Evolutionary conservation across 768 basidiomycete species (phyloP).

Genomic region (Rhodocollybia butyracea): DNA sequence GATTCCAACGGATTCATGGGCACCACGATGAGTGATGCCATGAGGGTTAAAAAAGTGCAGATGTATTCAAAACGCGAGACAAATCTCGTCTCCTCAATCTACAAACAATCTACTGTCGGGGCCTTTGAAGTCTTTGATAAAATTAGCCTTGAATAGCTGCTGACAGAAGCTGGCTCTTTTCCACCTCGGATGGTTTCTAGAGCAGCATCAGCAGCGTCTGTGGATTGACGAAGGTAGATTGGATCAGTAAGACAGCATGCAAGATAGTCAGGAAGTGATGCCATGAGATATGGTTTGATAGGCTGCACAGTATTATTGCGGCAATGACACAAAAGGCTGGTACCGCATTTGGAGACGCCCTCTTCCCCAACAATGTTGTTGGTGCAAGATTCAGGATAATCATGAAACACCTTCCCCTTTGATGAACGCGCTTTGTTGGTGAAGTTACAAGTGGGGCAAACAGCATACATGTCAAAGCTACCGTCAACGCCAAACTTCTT

Average conservation of each 20-base stretch:
- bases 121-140: conserved; percentile 24
- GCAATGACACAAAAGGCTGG: neutral
- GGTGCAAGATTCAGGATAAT: conserved; percentile 10
- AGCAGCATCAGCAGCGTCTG: conserved; percentile 10
- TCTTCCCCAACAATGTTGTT: conserved; percentile 1
- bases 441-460: neutral
- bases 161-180: conserved; percentile 7
- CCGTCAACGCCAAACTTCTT: neutral
- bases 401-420: neutral
- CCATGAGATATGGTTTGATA: conserved; percentile 15
- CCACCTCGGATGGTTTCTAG: conserved; percentile 2
- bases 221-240: conserved; percentile 13
- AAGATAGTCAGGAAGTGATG: conserved; percentile 20
- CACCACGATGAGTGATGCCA: conserved; percentile 20
- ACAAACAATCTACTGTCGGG: conserved; percentile 20
- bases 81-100: conserved; percentile 12
- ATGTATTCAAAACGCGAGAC: conserved; percentile 23
- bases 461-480: neutral
- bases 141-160: conserved; percentile 23
- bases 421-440: neutral
- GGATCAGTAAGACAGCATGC: conserved; percentile 15
- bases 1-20: conserved; percentile 25
- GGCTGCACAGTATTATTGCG: conserved; percentile 3
- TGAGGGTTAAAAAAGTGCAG: conserved; percentile 34
- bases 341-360: neutral